Evolutionary conservation across 805 yeast species (phyloP).

Genomic region (Candida tibetensis): DNA sequence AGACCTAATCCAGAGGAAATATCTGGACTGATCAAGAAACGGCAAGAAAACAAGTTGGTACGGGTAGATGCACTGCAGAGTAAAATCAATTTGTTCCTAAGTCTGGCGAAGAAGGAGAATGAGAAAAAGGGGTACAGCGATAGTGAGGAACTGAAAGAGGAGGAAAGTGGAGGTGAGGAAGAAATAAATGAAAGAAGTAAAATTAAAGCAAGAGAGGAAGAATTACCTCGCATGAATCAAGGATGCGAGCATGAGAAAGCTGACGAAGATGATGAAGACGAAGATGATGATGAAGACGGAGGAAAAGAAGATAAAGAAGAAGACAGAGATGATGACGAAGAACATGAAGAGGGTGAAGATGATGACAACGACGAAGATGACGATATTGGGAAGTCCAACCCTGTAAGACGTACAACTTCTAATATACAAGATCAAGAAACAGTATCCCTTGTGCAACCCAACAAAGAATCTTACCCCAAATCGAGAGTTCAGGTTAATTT

Average conservation of each 20-base stretch:
- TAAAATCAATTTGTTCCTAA: constrained; percentile 19
- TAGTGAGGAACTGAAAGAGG: background rate
- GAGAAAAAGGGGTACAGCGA: no score
- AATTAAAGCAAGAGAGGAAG: background rate
- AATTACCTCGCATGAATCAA: no score
- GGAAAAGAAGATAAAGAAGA: background rate
- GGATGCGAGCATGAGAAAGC: background rate
- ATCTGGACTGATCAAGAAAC: constrained; percentile 25
- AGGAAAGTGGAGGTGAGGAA: background rate
- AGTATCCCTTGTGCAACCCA: background rate
- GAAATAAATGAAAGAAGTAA: background rate
- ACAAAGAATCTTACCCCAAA: background rate
- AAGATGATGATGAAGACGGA: background rate
- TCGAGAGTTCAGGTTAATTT: constrained; percentile 44
- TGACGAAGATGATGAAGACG: background rate
- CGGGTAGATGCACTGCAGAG: constrained; percentile 69
- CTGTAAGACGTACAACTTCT: background rate
- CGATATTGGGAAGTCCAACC: background rate
- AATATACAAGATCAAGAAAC: no score
- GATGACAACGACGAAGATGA: background rate
- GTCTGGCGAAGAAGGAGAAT: background rate
- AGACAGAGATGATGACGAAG: background rate
- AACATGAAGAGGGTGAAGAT: background rate
- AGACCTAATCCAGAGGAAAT: constrained; percentile 4
- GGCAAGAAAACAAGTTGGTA: constrained; percentile 65